phyloP scores from a whole-genome alignment of 2,329 filamentous ascomycete genomes.

The Alternaria triticimaculans region DNA sequence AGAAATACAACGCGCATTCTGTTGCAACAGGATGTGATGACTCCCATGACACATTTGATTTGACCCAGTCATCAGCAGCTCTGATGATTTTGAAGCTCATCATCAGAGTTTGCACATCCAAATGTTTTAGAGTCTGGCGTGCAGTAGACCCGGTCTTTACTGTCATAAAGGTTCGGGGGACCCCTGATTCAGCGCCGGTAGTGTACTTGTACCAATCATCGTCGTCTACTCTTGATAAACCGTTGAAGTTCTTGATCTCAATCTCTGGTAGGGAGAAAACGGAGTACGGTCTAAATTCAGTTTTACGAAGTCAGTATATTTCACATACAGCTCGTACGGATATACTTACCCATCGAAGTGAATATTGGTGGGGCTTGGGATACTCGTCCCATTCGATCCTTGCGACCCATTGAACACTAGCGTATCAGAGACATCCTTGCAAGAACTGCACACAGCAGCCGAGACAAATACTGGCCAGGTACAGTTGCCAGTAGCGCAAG shows the following conservation, averaged over 20 bases:
- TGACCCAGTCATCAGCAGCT: slow-evolving; percentile 5
- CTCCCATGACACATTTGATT: slow-evolving; percentile 3
- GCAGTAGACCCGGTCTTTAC: neutral
- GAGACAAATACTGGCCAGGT: slow-evolving; percentile 12
- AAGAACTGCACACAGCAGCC: slow-evolving; percentile 14
- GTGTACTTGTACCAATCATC: neutral
- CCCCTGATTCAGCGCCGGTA: neutral
- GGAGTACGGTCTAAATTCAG: neutral
- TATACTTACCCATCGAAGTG: neutral
- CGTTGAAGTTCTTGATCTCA: neutral
- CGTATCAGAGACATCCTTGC: slow-evolving; percentile 7
- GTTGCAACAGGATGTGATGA: slow-evolving; percentile 6
- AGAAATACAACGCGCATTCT: slow-evolving; percentile 19
- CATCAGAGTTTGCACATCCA: neutral
- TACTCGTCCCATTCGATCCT: neutral
- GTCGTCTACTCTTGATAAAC: neutral
- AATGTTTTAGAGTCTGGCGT: neutral
- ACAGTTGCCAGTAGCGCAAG: slow-evolving; percentile 16
- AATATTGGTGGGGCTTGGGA: accelerated
- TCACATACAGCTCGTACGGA: accelerated
- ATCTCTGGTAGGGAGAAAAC: neutral
- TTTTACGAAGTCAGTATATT: accelerated
- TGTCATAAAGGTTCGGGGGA: neutral
- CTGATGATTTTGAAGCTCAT: slow-evolving; percentile 1
- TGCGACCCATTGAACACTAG: neutral